phyloP scores from a whole-genome alignment of 2,329 filamentous ascomycete genomes.

The Botrytis pseudocinerea region DNA sequence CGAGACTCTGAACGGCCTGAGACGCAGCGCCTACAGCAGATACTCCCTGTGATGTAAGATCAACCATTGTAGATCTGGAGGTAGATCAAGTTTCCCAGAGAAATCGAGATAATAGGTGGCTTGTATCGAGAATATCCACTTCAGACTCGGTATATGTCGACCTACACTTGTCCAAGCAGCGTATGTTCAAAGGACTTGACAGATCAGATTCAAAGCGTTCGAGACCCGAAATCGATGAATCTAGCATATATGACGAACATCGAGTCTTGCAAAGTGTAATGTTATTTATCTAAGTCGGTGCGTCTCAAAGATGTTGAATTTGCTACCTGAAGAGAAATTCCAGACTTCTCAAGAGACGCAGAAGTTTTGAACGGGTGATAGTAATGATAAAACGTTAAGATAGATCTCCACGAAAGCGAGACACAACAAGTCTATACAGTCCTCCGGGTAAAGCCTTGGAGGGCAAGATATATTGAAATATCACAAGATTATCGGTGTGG shows the following conservation, averaged over 20 bases:
- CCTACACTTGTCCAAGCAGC: not conserved
- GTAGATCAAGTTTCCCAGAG: not conserved
- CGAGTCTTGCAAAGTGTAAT: slow-evolving; percentile 11
- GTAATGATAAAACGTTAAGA: not conserved
- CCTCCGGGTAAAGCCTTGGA: slow-evolving; percentile 29
- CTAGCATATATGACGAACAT: slow-evolving; percentile 10
- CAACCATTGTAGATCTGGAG: slow-evolving; percentile 7
- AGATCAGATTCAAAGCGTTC: not conserved
- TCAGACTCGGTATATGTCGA: not conserved
- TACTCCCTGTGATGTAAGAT: slow-evolving; percentile 23
- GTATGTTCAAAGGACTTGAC: slow-evolving; percentile 9
- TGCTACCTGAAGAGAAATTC: slow-evolving; percentile 41
- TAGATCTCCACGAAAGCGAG: slow-evolving; percentile 18
- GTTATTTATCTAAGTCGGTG: not conserved
- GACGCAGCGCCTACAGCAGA: slow-evolving; percentile 33
- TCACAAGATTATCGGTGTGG: slow-evolving; percentile 30
- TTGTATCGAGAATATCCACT: not conserved
- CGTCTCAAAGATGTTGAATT: not conserved
- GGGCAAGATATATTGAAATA: slow-evolving; percentile 22
- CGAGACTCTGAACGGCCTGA: slow-evolving; percentile 36
- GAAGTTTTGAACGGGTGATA: slow-evolving; percentile 14
- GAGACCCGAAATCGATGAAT: slow-evolving; percentile 5
- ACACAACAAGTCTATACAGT: slow-evolving; percentile 27
- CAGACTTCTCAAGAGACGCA: slow-evolving; percentile 43
- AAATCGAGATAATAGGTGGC: not conserved